Evolutionary conservation across 805 yeast genomes (phyloP).

Genomic region (Candida nitratophila): DNA sequence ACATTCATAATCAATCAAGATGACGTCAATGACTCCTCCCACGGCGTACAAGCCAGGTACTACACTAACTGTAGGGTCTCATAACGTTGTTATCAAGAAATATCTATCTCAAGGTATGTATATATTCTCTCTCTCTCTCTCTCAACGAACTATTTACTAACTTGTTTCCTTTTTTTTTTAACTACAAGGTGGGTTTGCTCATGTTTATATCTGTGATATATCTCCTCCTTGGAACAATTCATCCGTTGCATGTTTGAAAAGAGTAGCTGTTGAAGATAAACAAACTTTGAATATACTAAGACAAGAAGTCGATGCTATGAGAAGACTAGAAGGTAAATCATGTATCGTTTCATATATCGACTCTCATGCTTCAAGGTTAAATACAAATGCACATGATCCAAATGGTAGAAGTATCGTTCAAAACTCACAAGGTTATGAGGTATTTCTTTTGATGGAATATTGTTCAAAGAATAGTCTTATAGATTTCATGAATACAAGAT

Average conservation of each 20-base stretch:
- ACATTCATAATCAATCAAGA: neutral
- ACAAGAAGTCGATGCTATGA: slow-evolving; percentile 98
- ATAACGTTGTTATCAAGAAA: slow-evolving; percentile 56
- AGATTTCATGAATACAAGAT: slow-evolving; percentile 71
- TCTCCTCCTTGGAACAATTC: slow-evolving; percentile 52
- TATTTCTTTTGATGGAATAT: slow-evolving; percentile 72
- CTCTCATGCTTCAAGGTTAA: slow-evolving; percentile 82
- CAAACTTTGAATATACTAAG: slow-evolving; percentile 71
- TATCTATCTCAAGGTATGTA: slow-evolving; percentile 72
- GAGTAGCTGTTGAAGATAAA: slow-evolving; percentile 94
- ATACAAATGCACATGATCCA: slow-evolving; percentile 6
- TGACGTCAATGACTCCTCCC: slow-evolving; percentile 28
- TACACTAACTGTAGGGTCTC: slow-evolving; percentile 75
- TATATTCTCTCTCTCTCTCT: slow-evolving; percentile 10
- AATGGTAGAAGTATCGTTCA: neutral
- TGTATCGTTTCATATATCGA: slow-evolving; percentile 88
- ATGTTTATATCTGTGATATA: slow-evolving; percentile 76
- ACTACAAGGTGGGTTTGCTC: slow-evolving; percentile 76
- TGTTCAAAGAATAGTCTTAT: slow-evolving; percentile 71
- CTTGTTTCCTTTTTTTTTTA: neutral
- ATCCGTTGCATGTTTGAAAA: slow-evolving; percentile 71
- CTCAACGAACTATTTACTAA: neutral
- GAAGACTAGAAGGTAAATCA: slow-evolving; percentile 68
- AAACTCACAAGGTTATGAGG: slow-evolving; percentile 58
- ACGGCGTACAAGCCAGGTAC: slow-evolving; percentile 72